Evolutionary conservation across 2,329 filamentous ascomycete species (phyloP).

Genomic region (Hypoxylon rubiginosum): DNA sequence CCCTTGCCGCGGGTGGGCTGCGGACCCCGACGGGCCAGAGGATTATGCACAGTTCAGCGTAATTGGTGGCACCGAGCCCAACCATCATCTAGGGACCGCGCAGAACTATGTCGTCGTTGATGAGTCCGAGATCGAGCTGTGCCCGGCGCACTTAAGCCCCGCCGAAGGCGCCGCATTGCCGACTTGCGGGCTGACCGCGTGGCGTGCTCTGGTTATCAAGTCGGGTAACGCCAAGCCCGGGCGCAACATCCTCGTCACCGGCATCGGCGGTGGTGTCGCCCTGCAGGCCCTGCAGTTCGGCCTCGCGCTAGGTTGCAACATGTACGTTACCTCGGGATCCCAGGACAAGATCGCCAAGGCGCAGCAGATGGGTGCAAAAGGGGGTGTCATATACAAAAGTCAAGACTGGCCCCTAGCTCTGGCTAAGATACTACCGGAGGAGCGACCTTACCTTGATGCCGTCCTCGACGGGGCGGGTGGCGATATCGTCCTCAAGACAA

Average conservation of each 20-base stretch:
- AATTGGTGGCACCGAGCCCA: conserved; percentile 65
- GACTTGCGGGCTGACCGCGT: conserved; percentile 85
- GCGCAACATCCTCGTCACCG: conserved; percentile 83
- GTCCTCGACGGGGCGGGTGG: conserved; percentile 91
- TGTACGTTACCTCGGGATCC: conserved; percentile 81
- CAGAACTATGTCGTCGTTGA: conserved; percentile 78
- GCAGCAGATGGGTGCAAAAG: conserved; percentile 77
- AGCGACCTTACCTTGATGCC: conserved; percentile 78
- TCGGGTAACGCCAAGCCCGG: conserved; percentile 73
- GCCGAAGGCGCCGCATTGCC: conserved; percentile 85
- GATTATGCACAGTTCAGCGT: conserved; percentile 68
- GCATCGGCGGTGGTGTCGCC: conserved; percentile 91
- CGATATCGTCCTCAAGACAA: conserved; percentile 76
- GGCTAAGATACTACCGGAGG: conserved; percentile 69
- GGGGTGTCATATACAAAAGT: conserved; percentile 83
- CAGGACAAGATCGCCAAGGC: conserved; percentile 81
- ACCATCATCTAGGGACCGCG: conserved; percentile 77
- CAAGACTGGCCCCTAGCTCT: conserved; percentile 84
- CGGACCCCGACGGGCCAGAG: conserved; percentile 79
- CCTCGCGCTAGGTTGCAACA: conserved; percentile 76
- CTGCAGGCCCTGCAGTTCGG: conserved; percentile 83
- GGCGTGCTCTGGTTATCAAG: conserved; percentile 86
- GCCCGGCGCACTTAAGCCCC: conserved; percentile 77
- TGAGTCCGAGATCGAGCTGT: conserved; percentile 75
- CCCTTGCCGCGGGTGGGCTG: conserved; percentile 82